Evolutionary conservation across 176 grass and related monocot genomes (phyloP), one percentile per base, ranked within the genome.

Genomic region (Typha latifolia): DNA sequence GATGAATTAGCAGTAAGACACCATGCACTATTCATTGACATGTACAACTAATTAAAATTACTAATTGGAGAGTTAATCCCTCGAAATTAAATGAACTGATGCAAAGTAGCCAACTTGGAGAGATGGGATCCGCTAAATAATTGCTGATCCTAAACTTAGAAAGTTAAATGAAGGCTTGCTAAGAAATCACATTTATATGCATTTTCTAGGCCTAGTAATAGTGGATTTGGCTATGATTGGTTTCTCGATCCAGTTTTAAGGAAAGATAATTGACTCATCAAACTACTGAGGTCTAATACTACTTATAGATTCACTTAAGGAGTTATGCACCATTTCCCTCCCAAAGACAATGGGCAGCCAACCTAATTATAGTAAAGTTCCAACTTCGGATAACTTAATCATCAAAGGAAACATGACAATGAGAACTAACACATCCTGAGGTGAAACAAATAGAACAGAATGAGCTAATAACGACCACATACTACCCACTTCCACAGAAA

Each of bases 191-290:
- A 18, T 18, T 56, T 18, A 57, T 15, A 20, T 7, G 19, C n/a
- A 57, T 57, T 57, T 8, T 57, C 52, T 18, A 57, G n/a, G 19
- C 52, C 52, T 18, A 21, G 19, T 21, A 76, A 47, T 77, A 77
- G 66, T 49, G 75, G 66, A 52, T 51, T 52, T 29, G 75, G 51
- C 37, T n/a, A 64, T 52, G 53, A 61, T 62, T 70, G 67, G 66
- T 51, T 78, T 70, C 56, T 29, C 0, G 32, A 24, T 63, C 37
- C 64, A 65, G 75, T 78, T n/a, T n/a, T 47, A 56, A 32, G 51
- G 43, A 32, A 64, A 31, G 66, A 70, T 51, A 48, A 43, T 51
- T 70, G 10, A 22, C 48, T 14, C 75, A 6, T 69, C 61, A 49
- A 37, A 55, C 48, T 62, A 64, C 34, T 37, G 63, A 47, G 22